A percentile compares a stretch with the other conserved stretches of the same genome.
Evolutionary conservation across 1,284 basidiomycete species (phyloP).

Genomic region (Microbotryum scabiosae): DNA sequence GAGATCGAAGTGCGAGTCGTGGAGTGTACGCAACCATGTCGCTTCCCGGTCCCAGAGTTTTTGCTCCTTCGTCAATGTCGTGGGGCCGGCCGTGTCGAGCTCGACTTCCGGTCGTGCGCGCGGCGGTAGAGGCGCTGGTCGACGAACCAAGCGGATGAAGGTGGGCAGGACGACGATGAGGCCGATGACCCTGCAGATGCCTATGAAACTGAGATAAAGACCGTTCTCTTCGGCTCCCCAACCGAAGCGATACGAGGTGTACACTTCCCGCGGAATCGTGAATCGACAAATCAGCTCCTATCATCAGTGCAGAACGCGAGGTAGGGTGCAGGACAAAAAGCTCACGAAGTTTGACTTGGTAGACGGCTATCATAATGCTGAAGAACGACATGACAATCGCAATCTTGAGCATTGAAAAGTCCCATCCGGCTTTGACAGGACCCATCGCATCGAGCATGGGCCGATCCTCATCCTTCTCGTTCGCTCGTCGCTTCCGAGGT

Average conservation of each 20-base stretch:
- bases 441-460: slow-evolving; percentile 10
- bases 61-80: neutral
- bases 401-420: slow-evolving; percentile 24
- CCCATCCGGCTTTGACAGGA: neutral
- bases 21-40: slow-evolving; percentile 24
- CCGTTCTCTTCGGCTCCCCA: slow-evolving; percentile 27
- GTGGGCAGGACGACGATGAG: slow-evolving; percentile 29
- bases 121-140: slow-evolving; percentile 7
- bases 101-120: slow-evolving; percentile 4
- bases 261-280: slow-evolving; percentile 5
- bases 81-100: neutral
- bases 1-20: slow-evolving; percentile 32
- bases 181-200: slow-evolving; percentile 24
- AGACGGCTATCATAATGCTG: slow-evolving; percentile 13
- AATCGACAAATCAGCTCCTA: neutral
- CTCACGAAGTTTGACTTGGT: slow-evolving; percentile 21
- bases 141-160: slow-evolving; percentile 17
- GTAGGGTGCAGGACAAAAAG: neutral
- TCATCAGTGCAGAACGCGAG: slow-evolving; percentile 1
- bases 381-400: slow-evolving; percentile 10
- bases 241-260: slow-evolving; percentile 23
- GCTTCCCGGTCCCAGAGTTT: slow-evolving; percentile 25
- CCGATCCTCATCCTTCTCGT: slow-evolving; percentile 6
- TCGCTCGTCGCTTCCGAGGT: neutral
- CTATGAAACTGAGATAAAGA: slow-evolving; percentile 27